phyloP scores from a whole-genome alignment of 2,329 filamentous ascomycete genomes.

The Aureobasidium zeae region DNA sequence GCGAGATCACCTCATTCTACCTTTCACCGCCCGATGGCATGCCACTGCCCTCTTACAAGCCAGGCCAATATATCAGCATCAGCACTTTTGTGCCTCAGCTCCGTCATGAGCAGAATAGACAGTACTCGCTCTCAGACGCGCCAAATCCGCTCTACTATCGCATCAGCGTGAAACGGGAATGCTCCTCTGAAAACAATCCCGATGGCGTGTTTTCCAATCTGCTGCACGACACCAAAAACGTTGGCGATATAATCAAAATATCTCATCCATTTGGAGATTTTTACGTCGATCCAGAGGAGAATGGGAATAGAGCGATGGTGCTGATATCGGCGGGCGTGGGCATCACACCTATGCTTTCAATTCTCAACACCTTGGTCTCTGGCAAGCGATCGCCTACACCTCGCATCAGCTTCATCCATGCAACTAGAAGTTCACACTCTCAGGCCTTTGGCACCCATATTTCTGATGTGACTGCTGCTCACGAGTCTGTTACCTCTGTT shows the following conservation, averaged over 20 bases:
- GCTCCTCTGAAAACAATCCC: constrained; percentile 42
- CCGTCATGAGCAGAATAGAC: constrained; percentile 64
- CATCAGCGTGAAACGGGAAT: constrained; percentile 63
- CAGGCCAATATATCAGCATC: constrained; percentile 62
- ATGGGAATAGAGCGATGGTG: constrained; percentile 47
- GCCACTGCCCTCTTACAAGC: constrained; percentile 53
- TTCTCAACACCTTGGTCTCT: constrained; percentile 46
- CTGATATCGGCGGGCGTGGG: constrained; percentile 62
- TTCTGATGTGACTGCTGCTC: background rate
- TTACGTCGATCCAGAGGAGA: constrained; percentile 45
- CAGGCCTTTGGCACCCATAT: constrained; percentile 50
- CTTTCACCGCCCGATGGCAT: constrained; percentile 54
- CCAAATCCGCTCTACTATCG: constrained; percentile 53
- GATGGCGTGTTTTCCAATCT: constrained; percentile 60
- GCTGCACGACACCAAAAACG: constrained; percentile 52
- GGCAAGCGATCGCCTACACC: constrained; percentile 29
- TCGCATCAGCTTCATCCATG: constrained; percentile 56
- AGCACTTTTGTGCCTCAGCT: constrained; percentile 52
- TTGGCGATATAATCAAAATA: constrained; percentile 55
- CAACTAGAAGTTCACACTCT: constrained; percentile 41
- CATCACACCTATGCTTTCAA: constrained; percentile 56
- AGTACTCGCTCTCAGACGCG: constrained; percentile 36
- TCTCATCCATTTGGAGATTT: constrained; percentile 57
- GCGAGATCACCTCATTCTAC: constrained; percentile 62
- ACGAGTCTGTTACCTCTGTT: constrained; percentile 35